phyloP scores from a whole-genome alignment of 2,329 filamentous ascomycete genomes.

The Hortaea werneckii region DNA sequence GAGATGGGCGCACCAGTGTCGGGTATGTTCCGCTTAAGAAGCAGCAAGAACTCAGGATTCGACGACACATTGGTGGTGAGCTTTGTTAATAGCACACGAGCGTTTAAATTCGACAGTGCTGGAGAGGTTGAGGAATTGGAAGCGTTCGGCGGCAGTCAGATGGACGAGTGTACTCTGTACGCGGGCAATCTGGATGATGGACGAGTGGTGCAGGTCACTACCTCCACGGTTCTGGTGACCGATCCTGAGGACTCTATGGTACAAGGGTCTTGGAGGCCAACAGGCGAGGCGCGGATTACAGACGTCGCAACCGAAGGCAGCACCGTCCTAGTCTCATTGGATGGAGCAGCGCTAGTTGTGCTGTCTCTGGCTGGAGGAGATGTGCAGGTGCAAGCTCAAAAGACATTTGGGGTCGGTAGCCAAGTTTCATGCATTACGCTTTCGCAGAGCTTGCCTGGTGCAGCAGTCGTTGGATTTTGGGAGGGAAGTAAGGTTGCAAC shows the following conservation, averaged over 20 bases:
- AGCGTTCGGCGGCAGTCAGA: constrained; percentile 57
- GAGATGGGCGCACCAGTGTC: constrained; percentile 50
- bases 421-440: constrained; percentile 81
- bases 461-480: constrained; percentile 82
- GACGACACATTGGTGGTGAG: constrained; percentile 69
- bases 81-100: constrained; percentile 70
- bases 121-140: constrained; percentile 81
- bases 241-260: constrained; percentile 46
- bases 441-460: constrained; percentile 49
- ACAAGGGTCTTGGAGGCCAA: constrained; percentile 47
- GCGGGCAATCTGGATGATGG: constrained; percentile 52
- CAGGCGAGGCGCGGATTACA: constrained; percentile 50
- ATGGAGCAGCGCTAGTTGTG: constrained; percentile 62
- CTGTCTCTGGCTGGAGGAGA: constrained; percentile 45
- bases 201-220: constrained; percentile 67
- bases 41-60: background rate
- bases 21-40: constrained; percentile 35
- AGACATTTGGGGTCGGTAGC: constrained; percentile 30
- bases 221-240: constrained; percentile 50
- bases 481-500: constrained; percentile 70
- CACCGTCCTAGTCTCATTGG: constrained; percentile 62
- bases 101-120: constrained; percentile 63
- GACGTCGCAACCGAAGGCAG: constrained; percentile 64
- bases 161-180: constrained; percentile 64
- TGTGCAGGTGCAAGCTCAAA: constrained; percentile 48